Conservation (phyloP, 2,329 filamentous ascomycete genomes). For the Cytospora leucostoma region DNA sequence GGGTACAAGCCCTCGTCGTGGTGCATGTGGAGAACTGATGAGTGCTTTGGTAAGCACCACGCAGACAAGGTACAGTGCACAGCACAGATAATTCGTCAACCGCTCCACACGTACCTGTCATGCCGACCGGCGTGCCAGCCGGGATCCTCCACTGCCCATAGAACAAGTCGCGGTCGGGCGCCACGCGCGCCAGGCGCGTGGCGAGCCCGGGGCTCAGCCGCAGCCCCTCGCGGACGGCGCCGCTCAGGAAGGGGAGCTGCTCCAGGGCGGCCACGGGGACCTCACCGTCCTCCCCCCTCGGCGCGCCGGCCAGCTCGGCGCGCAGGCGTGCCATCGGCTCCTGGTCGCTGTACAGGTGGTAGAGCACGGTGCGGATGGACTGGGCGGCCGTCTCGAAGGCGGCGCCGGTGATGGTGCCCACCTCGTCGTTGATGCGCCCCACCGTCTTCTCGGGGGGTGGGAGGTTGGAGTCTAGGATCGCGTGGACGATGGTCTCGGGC, state of each 20-base stretch:
- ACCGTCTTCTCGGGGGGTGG: conserved; percentile 39
- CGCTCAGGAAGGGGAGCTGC: conserved; percentile 42
- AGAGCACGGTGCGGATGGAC: conserved; percentile 39
- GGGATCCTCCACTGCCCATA: conserved; percentile 32
- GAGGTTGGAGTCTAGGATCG: conserved; percentile 27
- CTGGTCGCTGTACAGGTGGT: conserved; percentile 39
- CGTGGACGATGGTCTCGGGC: conserved; percentile 26
- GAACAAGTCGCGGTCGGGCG: conserved; percentile 36
- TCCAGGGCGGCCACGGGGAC: conserved; percentile 34
- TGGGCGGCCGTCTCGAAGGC: conserved; percentile 43
- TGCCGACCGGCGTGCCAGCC: conserved; percentile 33
- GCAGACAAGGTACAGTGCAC: neutral
- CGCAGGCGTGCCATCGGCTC: conserved; percentile 35
- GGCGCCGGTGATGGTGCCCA: conserved; percentile 36
- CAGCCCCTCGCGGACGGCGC: conserved; percentile 47
- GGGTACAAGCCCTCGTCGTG: conserved; percentile 30
- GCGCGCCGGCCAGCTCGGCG: conserved; percentile 36
- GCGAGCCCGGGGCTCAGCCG: conserved; percentile 45
- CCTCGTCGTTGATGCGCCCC: conserved; percentile 38
- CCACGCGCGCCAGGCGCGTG: conserved; percentile 41
- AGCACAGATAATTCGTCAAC: neutral
- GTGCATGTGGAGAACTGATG: conserved; percentile 31
- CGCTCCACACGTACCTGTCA: conserved; percentile 26
- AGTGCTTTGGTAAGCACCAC: conserved; percentile 28
- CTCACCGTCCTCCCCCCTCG: neutral